A percentile compares a stretch with the other conserved stretches of the same genome.
Evolutionary conservation across 441 rosid genomes (phyloP).

Genomic region (Erysimum cheiri): DNA sequence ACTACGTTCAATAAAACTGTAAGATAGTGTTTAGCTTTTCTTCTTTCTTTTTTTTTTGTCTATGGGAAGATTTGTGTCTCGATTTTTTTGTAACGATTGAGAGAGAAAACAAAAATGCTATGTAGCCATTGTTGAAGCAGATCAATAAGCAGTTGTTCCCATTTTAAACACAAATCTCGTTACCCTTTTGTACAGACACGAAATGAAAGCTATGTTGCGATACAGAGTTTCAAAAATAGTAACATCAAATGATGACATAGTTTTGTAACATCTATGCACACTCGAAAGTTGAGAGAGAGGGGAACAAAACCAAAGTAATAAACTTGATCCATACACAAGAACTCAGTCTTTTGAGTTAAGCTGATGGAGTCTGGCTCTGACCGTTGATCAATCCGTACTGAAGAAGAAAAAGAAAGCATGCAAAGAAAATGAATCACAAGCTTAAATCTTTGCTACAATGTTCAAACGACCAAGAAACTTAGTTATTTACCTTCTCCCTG

Average conservation of each 20-base stretch:
- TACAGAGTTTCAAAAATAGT: neutral
- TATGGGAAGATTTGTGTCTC: slow-evolving; percentile 35
- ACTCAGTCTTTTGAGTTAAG: slow-evolving; percentile 25
- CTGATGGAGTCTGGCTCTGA: slow-evolving; percentile 41
- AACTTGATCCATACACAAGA: slow-evolving; percentile 2
- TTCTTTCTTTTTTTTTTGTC: neutral
- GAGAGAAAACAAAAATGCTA: slow-evolving; percentile 8
- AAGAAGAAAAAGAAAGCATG: neutral
- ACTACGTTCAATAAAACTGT: slow-evolving; percentile 35
- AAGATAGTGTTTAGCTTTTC: slow-evolving; percentile 25
- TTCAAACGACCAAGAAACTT: slow-evolving; percentile 16
- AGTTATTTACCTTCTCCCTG: slow-evolving; percentile 74
- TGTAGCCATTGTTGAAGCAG: slow-evolving; percentile 37
- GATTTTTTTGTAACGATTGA: slow-evolving; percentile 35
- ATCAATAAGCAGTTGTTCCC: slow-evolving; percentile 29
- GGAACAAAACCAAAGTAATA: slow-evolving; percentile 14
- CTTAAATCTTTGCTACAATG: slow-evolving; percentile 12
- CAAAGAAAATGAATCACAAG: neutral
- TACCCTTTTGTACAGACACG: slow-evolving; percentile 31
- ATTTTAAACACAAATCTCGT: slow-evolving; percentile 27
- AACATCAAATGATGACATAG: slow-evolving; percentile 11
- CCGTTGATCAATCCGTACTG: slow-evolving; percentile 42
- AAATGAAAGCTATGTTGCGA: neutral
- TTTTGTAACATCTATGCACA: slow-evolving; percentile 33
- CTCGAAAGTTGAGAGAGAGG: slow-evolving; percentile 20